Evolutionary conservation across 2,329 filamentous ascomycete species (phyloP), one percentile per base, ranked within the genome.

Genomic region (Arthrobotrys musiformis): DNA sequence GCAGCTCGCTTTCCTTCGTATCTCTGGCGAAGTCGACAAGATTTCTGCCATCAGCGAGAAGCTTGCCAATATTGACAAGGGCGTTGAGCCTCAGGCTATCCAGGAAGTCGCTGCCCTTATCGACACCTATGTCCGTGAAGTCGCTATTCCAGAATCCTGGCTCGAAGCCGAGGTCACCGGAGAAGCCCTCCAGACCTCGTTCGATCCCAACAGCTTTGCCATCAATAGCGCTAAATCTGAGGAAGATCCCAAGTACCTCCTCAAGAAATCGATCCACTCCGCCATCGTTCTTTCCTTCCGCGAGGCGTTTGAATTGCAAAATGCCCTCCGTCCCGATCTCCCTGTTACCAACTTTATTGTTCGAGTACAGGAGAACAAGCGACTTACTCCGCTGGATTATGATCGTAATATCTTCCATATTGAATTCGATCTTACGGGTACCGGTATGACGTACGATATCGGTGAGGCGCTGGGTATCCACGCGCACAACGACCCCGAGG

Each of bases 391-490:
- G 2, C 82, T 85, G 24, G 91, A 90, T 33, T 99, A 99, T 83
- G 94, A 98, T 84, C 93, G 95, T 81, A 97, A 99, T 87, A 98
- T 99, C 84, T 99, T 99, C 91, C 95, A 99, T 86, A 98, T 99
- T 79, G 95, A 99, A 85, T 99, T 99, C 82, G 95, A 98, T 82
- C 89, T 99, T 24, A 94, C 94, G 77, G 85, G 91, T 81, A 97
- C 94, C 35, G 94, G 94, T 42, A 89, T 99, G 79, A 97, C 89
- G 46, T 99, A 99, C 85, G 93, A 97, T 83, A 98, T 99, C 81
- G 95, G 95, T 70, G 95, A 99, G 86, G 95, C 95, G 54, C 90
- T 99, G 17, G 95, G 95, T 79, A 94, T 99, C 79, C 95, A 99
- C 84, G 93, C 93, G 5, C 93, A 98, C 85, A 99, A 99, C 84